Percentiles rank a stretch among this genome's conserved stretches.
phyloP scores from a whole-genome alignment of 2,329 filamentous ascomycete species.

The Lasiodiplodia sp. region DNA sequence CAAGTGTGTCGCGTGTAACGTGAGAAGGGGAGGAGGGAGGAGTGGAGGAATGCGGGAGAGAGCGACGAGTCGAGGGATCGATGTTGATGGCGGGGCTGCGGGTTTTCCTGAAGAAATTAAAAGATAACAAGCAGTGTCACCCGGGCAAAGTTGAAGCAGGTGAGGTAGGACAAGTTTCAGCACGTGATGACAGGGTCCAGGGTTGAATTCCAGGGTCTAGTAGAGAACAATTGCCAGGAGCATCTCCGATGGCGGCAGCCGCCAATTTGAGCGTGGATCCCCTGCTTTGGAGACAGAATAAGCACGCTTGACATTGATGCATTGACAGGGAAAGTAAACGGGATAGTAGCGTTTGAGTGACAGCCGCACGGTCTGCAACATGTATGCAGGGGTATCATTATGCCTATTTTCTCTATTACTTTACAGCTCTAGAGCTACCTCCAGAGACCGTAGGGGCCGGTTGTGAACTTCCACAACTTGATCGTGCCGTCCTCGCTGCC shows the following conservation, averaged over 20 bases:
- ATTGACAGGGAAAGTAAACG: constrained; percentile 3
- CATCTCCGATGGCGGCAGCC: neutral
- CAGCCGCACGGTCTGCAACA: constrained; percentile 18
- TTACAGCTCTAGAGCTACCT: constrained; percentile 46
- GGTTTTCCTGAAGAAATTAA: constrained; percentile 8
- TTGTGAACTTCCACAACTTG: constrained; percentile 81
- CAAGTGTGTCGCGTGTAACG: constrained; percentile 20
- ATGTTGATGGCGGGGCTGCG: neutral
- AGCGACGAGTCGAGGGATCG: neutral
- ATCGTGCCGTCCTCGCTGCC: constrained; percentile 97
- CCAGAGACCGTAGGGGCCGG: constrained; percentile 71
- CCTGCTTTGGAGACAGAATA: constrained; percentile 7
- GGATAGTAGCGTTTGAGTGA: neutral
- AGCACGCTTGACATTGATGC: neutral
- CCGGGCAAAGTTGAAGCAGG: neutral
- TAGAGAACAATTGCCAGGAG: neutral
- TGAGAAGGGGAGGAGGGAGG: neutral
- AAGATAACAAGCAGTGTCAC: constrained; percentile 9
- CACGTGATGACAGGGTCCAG: constrained; percentile 18
- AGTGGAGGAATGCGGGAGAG: neutral
- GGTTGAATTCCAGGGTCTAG: neutral
- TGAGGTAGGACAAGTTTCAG: constrained; percentile 21
- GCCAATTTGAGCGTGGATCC: constrained; percentile 8
- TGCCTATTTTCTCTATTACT: constrained; percentile 28
- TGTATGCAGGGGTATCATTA: constrained; percentile 28